A percentile compares a stretch with the other conserved stretches of the same genome.
phyloP scores from a whole-genome alignment of 192 early-diverging fungal species.

The Coemansia sp. region DNA sequence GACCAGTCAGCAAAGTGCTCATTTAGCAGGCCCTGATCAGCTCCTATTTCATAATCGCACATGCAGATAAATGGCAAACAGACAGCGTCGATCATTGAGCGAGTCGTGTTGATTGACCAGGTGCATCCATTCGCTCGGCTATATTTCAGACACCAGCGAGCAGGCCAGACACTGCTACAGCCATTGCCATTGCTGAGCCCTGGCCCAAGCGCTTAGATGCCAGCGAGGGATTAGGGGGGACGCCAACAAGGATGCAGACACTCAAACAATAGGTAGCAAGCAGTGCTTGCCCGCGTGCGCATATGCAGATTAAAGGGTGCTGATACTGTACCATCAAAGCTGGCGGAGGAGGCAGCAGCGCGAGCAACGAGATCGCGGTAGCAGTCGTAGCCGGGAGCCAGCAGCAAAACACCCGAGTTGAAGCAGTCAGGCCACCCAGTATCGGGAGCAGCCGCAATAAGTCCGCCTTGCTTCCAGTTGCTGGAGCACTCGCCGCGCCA shows the following conservation, averaged over 20 bases:
- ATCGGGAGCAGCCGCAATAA: constrained; percentile 88
- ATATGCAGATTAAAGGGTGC: background rate
- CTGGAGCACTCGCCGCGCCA: constrained; percentile 25
- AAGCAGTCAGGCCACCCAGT: constrained; percentile 98
- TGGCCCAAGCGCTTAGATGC: background rate
- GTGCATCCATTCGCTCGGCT: background rate
- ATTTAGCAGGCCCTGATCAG: constrained; percentile 95
- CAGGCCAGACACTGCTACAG: no score
- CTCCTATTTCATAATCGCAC: constrained; percentile 60
- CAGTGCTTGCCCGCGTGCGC: background rate
- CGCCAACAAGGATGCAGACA: background rate
- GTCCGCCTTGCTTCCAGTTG: constrained; percentile 48
- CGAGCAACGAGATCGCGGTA: constrained; percentile 61
- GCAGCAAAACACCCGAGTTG: constrained; percentile 91
- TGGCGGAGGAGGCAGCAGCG: constrained; percentile 52
- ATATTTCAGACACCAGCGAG: background rate
- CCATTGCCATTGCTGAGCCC: background rate
- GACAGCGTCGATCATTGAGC: background rate
- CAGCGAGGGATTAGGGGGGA: constrained; percentile 15
- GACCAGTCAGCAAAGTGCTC: constrained; percentile 84
- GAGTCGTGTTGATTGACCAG: background rate
- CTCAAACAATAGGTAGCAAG: background rate
- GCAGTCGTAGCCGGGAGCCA: constrained; percentile 59
- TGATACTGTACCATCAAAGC: constrained; percentile 79
- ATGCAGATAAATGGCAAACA: background rate